Evolutionary conservation across 179 eudicot genomes (phyloP).

Genomic region (Actinidia polygama): DNA sequence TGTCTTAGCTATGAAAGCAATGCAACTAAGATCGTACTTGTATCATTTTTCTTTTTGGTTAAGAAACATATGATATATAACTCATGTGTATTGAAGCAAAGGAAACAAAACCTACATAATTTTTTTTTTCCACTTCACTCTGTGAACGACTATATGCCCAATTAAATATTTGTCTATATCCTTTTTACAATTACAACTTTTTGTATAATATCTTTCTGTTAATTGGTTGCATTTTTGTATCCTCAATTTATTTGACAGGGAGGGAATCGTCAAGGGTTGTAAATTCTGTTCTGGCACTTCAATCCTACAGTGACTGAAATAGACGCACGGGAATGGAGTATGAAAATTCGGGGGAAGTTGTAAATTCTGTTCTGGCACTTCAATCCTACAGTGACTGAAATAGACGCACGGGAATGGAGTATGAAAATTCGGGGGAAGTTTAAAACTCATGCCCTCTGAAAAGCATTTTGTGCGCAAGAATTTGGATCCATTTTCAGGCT

Average conservation of each 20-base stretch:
- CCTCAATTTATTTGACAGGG: slow-evolving; percentile 64
- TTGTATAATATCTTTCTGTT: background rate
- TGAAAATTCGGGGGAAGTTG: slow-evolving; percentile 74
- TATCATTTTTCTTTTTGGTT: background rate
- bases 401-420: slow-evolving; percentile 61
- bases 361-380: slow-evolving; percentile 75
- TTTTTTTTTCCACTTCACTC: background rate
- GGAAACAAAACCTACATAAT: too few species aligned
- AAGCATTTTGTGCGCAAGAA: slow-evolving; percentile 66
- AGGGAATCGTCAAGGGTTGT: slow-evolving; percentile 83
- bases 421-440: slow-evolving; percentile 69
- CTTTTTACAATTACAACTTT: background rate
- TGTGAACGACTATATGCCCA: background rate
- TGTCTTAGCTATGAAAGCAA: slow-evolving; percentile 9
- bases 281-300: slow-evolving; percentile 74
- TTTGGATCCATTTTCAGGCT: slow-evolving; percentile 74
- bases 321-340: slow-evolving; percentile 57
- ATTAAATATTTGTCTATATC: too few species aligned
- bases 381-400: slow-evolving; percentile 77
- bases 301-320: slow-evolving; percentile 76
- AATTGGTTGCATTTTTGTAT: background rate
- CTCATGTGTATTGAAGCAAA: too few species aligned
- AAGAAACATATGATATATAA: background rate
- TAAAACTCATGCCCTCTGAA: slow-evolving; percentile 44
- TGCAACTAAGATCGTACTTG: background rate